These are phyloP conservation scores for Begonia loranthoides DNA, from an alignment of 306 rosid genomes.

Conservation along the genomic window DNA sequence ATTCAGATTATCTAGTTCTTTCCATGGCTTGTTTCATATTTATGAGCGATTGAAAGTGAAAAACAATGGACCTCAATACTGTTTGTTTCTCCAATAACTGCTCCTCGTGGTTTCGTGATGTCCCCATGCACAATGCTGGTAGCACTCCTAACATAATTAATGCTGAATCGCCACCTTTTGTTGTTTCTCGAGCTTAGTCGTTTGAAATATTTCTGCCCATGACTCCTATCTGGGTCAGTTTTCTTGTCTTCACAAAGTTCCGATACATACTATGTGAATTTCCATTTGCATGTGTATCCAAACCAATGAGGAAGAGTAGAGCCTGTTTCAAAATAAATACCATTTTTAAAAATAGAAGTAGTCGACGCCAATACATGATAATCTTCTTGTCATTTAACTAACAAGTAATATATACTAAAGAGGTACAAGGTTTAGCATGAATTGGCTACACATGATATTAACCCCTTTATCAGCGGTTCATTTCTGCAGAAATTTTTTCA, in stretches of 20 bases:
- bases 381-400: too few species aligned
- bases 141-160: constrained; percentile 76
- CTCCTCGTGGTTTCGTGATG: constrained; percentile 52
- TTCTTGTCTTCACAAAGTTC: constrained; percentile 80
- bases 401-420: too few species aligned
- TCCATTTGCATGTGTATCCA: constrained; percentile 85
- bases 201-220: constrained; percentile 86
- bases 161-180: constrained; percentile 88
- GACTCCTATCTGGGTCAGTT: constrained; percentile 95
- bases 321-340: constrained; percentile 26
- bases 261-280: constrained; percentile 93
- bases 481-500: too few species aligned
- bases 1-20: too few species aligned
- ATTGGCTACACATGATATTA: too few species aligned
- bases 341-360: too few species aligned
- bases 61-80: constrained; percentile 8
- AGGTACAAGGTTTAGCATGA: too few species aligned
- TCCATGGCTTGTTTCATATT: too few species aligned
- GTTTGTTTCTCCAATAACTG: constrained; percentile 74
- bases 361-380: too few species aligned
- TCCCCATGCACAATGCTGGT: constrained; percentile 36
- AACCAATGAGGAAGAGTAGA: constrained; percentile 81
- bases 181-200: constrained; percentile 89
- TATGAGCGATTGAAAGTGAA: too few species aligned
- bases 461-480: too few species aligned